A percentile compares a stretch with the other conserved stretches of the same genome.
Evolutionary conservation across 2,329 filamentous ascomycete genomes (phyloP).

Genomic region (Neoarthrinium moseri): DNA sequence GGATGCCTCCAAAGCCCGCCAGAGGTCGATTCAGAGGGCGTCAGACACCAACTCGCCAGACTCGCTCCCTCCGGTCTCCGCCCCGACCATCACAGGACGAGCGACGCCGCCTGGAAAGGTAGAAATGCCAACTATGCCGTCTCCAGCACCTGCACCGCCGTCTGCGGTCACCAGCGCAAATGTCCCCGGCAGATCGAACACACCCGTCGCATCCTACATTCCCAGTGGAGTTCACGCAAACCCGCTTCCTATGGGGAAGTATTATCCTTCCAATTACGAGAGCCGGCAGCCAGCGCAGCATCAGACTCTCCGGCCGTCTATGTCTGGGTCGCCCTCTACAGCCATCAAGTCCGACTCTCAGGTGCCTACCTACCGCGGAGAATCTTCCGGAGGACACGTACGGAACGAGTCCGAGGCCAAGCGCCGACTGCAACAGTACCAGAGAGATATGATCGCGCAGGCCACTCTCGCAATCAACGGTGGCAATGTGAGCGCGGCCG

Average conservation of each 20-base stretch:
- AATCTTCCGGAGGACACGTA: slow-evolving; percentile 24
- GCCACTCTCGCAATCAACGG: slow-evolving; percentile 44
- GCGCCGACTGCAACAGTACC: slow-evolving; percentile 55
- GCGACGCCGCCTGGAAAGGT: slow-evolving; percentile 11
- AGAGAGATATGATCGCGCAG: slow-evolving; percentile 61
- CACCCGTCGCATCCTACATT: slow-evolving; percentile 50
- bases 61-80: slow-evolving; percentile 11
- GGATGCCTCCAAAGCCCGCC: slow-evolving; percentile 37
- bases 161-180: slow-evolving; percentile 21
- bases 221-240: slow-evolving; percentile 47
- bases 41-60: slow-evolving; percentile 26
- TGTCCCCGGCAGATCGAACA: slow-evolving; percentile 48
- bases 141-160: neutral
- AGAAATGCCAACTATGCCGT: slow-evolving; percentile 2
- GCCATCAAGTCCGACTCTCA: slow-evolving; percentile 36
- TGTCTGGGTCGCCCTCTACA: slow-evolving; percentile 17
- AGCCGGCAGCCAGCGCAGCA: slow-evolving; percentile 30
- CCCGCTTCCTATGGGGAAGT: slow-evolving; percentile 57
- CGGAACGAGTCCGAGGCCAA: slow-evolving; percentile 47
- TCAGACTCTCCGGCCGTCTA: slow-evolving; percentile 10
- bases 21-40: slow-evolving; percentile 32
- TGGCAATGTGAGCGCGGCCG: slow-evolving; percentile 27
- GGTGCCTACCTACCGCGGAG: slow-evolving; percentile 23
- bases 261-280: slow-evolving; percentile 63
- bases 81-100: slow-evolving; percentile 13